Evolutionary conservation across 345 rosid species (phyloP).

Genomic region (Gossypium sturtianum): DNA sequence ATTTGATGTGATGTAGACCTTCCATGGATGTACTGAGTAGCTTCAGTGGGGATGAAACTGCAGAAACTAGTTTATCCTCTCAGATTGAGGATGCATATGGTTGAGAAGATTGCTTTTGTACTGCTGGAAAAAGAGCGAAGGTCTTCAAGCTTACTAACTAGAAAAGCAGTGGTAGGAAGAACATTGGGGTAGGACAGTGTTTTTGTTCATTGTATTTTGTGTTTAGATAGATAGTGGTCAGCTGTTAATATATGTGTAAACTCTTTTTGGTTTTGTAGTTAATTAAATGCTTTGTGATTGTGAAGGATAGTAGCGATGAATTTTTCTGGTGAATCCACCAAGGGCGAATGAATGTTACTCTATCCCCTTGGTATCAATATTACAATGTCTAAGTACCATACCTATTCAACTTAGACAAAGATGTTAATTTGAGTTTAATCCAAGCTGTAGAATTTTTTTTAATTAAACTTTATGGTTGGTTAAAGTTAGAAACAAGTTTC

Average conservation of each 20-base stretch:
- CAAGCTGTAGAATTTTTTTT: no score
- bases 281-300: not conserved
- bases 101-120: conserved; percentile 3
- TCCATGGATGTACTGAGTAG: conserved; percentile 40
- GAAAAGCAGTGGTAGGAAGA: conserved; percentile 15
- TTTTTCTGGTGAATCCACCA: not conserved
- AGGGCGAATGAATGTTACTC: no score
- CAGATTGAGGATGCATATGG: conserved; percentile 24
- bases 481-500: no score
- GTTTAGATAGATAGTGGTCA: not conserved
- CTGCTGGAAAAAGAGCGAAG: not conserved
- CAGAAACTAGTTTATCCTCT: conserved; percentile 47
- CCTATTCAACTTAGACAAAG: no score
- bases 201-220: not conserved
- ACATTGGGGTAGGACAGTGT: not conserved
- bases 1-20: conserved; percentile 29
- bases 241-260: conserved; percentile 22
- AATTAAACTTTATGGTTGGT: no score
- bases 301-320: not conserved
- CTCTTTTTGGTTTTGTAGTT: not conserved
- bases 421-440: no score
- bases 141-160: not conserved
- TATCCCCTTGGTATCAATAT: no score
- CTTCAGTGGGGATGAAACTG: conserved; percentile 66
- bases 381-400: no score